A percentile compares a stretch with the other conserved stretches of the same genome.
phyloP scores from a whole-genome alignment of 345 rosid species.

The Noccaea bulbosa region DNA sequence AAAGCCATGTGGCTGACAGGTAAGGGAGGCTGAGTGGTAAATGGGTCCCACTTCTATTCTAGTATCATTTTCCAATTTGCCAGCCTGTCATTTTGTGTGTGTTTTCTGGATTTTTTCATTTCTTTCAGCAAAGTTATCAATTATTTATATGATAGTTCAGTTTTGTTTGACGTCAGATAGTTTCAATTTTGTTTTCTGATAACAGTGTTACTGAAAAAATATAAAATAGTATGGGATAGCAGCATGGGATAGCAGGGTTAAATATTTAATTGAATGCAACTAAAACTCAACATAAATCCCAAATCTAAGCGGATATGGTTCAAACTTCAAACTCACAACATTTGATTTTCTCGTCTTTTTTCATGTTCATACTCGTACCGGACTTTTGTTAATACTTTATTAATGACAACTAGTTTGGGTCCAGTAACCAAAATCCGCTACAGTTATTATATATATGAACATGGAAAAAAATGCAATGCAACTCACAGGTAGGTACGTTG shows the following conservation, averaged over 20 bases:
- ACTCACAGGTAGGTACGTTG: too few species aligned
- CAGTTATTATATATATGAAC: too few species aligned
- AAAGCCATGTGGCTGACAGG: constrained; percentile 13
- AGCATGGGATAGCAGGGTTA: background rate
- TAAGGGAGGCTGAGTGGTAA: background rate
- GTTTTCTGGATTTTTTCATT: background rate
- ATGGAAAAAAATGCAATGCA: too few species aligned
- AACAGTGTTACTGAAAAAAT: background rate
- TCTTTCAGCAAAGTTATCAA: background rate
- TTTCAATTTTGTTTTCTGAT: background rate
- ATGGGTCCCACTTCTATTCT: constrained; percentile 6
- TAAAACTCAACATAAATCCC: too few species aligned
- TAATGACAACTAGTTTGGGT: too few species aligned
- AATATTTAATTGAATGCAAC: background rate
- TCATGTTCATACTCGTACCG: background rate
- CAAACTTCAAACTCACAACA: background rate
- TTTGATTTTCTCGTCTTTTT: background rate
- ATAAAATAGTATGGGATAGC: background rate
- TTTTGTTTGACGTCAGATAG: constrained; percentile 14
- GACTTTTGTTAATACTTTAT: too few species aligned
- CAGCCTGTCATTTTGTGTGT: constrained; percentile 21
- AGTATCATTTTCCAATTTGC: background rate
- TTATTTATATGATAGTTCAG: background rate
- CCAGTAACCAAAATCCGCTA: background rate
- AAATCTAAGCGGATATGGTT: background rate